A percentile compares a stretch with the other conserved stretches of the same genome.
phyloP scores from a whole-genome alignment of 352 stramenopile genomes.

The Aphanomyces stellatus region DNA sequence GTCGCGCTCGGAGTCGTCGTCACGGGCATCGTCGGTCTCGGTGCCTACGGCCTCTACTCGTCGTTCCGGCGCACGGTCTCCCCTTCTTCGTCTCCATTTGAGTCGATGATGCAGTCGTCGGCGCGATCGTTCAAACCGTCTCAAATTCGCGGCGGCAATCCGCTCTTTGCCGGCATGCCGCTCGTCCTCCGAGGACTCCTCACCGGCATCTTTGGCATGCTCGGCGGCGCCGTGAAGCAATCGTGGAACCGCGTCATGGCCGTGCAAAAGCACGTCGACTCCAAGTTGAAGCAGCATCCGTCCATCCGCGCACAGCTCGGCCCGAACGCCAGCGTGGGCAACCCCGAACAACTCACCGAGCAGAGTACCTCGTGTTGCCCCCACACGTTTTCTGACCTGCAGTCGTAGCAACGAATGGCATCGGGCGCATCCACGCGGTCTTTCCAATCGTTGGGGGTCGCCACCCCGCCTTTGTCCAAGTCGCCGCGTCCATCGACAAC shows the following conservation, averaged over 20 bases:
- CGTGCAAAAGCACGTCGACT: not conserved
- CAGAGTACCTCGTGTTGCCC: not conserved
- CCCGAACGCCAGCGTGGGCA: not conserved
- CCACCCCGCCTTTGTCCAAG: not conserved
- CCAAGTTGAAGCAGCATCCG: slow-evolving; percentile 1
- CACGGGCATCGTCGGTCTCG: slow-evolving; percentile 1
- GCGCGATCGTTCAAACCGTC: not conserved
- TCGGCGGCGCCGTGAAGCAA: slow-evolving; percentile 11
- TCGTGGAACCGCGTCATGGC: not conserved
- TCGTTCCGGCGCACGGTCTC: not conserved
- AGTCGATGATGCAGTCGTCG: not conserved
- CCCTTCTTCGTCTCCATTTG: not conserved
- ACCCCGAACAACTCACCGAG: slow-evolving; percentile 3
- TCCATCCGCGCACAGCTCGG: slow-evolving; percentile 6
- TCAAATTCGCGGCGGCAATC: not conserved
- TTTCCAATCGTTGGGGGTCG: not conserved
- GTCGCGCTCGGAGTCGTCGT: slow-evolving; percentile 3
- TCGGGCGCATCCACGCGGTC: not conserved
- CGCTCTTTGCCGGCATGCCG: not conserved
- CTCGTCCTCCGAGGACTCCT: not conserved
- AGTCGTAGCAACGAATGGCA: slow-evolving; percentile 3
- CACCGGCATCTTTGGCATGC: not conserved
- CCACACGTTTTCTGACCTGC: not conserved
- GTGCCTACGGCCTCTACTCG: slow-evolving; percentile 11
- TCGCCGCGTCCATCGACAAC: not conserved